A percentile compares a stretch with the other conserved stretches of the same genome.
Evolutionary conservation across 148 eudicot species (phyloP).

Genomic region (Limonium bicolor): DNA sequence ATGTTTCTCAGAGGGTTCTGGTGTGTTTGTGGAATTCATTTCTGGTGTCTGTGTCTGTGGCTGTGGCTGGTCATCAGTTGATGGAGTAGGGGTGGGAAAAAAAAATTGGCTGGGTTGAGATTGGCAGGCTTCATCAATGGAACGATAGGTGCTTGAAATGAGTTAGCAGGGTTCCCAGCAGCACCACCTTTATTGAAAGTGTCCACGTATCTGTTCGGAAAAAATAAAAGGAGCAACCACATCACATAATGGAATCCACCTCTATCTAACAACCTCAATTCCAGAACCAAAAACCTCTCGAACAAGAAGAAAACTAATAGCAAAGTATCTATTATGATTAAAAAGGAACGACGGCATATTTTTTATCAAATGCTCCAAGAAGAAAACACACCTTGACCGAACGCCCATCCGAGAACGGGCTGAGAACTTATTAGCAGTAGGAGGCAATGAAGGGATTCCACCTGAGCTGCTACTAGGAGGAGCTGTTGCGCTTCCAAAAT

Average conservation of each 20-base stretch:
- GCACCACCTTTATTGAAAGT: conserved; percentile 87
- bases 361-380: too few species aligned
- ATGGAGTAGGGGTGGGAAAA: conserved; percentile 51
- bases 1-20: conserved; percentile 14
- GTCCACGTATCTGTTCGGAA: conserved; percentile 73
- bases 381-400: conserved; percentile 91
- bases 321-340: background rate
- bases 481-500: conserved; percentile 26
- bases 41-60: conserved; percentile 10
- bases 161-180: conserved; percentile 47
- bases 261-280: background rate
- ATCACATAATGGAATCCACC: background rate
- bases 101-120: conserved; percentile 47
- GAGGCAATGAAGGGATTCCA: conserved; percentile 68
- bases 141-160: conserved; percentile 55
- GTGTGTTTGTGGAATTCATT: too few species aligned
- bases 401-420: conserved; percentile 80
- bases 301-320: background rate
- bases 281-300: background rate
- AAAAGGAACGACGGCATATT: conserved; percentile 7
- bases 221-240: background rate
- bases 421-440: conserved; percentile 72
- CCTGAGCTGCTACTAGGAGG: conserved; percentile 34
- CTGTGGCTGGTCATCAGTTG: conserved; percentile 23
- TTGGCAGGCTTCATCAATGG: conserved; percentile 40